Conservation (phyloP, 2,329 filamentous ascomycete genomes). For the Claviceps digitariae region DNA sequence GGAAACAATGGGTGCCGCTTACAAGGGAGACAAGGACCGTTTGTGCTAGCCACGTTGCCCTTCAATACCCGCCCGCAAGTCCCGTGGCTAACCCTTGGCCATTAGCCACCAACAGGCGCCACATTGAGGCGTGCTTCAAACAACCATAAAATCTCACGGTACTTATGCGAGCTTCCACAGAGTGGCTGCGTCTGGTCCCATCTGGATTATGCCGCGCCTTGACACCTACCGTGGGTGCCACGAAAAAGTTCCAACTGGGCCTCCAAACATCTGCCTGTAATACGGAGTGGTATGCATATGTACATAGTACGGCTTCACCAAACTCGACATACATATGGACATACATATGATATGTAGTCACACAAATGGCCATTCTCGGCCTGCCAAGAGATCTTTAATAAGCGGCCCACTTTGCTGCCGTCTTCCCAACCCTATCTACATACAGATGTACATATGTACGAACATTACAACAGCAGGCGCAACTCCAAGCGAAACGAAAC, state of each 20-base stretch:
- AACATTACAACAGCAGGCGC: background rate
- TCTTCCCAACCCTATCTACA: too few relatives aligned
- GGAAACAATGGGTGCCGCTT: conserved; percentile 3
- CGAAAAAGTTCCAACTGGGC: background rate
- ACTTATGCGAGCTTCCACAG: background rate
- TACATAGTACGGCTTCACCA: background rate
- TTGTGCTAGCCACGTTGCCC: background rate
- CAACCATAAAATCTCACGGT: background rate
- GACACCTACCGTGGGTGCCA: background rate
- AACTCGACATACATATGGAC: background rate
- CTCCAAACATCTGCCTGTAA: background rate
- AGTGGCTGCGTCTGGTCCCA: conserved; percentile 1
- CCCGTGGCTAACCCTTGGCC: background rate
- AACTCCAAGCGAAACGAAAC: background rate
- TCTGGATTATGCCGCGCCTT: background rate
- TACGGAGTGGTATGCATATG: background rate
- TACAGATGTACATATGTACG: too few relatives aligned
- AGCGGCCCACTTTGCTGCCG: too few relatives aligned
- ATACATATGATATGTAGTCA: background rate
- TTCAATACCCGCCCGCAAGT: background rate
- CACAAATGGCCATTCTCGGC: too few relatives aligned
- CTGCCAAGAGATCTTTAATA: too few relatives aligned
- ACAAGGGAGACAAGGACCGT: background rate
- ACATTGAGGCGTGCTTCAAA: background rate
- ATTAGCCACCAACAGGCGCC: background rate